Evolutionary conservation across 371 early-diverging fungal genomes (phyloP), one percentile per base, ranked within the genome.

Genomic region (Rhizopus stolonifer): DNA sequence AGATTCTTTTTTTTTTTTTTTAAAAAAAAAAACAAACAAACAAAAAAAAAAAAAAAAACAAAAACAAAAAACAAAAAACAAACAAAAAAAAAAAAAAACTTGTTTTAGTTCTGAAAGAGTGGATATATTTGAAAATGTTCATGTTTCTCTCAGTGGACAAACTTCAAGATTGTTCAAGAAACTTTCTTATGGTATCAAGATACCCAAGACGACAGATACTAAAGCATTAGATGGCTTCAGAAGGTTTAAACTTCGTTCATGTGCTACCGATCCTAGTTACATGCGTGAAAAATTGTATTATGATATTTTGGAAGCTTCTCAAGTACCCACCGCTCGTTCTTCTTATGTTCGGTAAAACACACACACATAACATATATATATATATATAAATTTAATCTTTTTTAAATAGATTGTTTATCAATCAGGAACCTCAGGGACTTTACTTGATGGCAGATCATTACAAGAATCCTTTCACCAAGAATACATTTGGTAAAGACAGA

Each of bases 211-310:
- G 2, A 7, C 21, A 18, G 31, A 52, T 4, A 40, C 38, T 2
- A 19, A 47, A 4, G 34, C 48, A 0, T 24, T 72, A 7, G 50
- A 60, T 33, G 74, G 74, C 0, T 70, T 63, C 21, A 49, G 58
- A 45, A 58, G 56, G 19, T 68, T 74, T 51, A 74, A 74, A 34
- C 26, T 74, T 25, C 61, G 70, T 19, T 61, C 74, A 8, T 60
- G 62, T 46, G 56, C 52, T 17, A 68, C 78, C 0, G 82, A 81
- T 47, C 76, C 79, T 0, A 70, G 76, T 4, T 74, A 65, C 52
- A 67, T 81, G 29, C 74, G 79, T 13, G 82, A 81, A 52, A 81
- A 79, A 50, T 22, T 81, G 14, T 74, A 69, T 33, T 70, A 79
- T 42, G 82, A 81, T 51, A 58, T 79, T 1, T 54, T 79, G 36